Base-by-base conservation (phyloP, 257 asterid species). In the Nicotiana obtusifolia region DNA sequence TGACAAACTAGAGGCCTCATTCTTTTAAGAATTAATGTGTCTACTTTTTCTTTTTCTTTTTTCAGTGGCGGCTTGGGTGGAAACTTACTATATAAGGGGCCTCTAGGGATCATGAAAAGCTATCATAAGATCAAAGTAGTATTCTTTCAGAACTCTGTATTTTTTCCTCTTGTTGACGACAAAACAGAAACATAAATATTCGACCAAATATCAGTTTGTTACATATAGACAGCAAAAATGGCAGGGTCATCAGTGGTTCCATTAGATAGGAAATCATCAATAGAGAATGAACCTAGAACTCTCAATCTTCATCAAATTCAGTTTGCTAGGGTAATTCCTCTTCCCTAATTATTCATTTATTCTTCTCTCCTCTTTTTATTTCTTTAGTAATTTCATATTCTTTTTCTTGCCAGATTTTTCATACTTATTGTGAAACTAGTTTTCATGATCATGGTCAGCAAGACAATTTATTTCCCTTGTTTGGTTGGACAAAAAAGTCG, bases 201-300 rank as follows among this genome's bases (percentile, higher is more conserved):
- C 28, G 28, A 26, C 28, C 28, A 30, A 30, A 30, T 30, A 30
- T 30, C 31, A 26, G 28, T 64, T 64, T 14, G 56, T 11, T 19
- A 10, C 20, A 57, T 59, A 0, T 11, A 77, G 9, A 52, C 0
- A 35, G 66, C 22, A 33, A 15, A 35, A 64, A 83, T 83, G 86
- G 71, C 33, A 49, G 75, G 22, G 24, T 15, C 81, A 19, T 20
- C 84, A 10, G 10, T 81, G 81, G 76, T 77, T 61, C 35, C 54
- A 13, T 33, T 86, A 56, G 77, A 84, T 9, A 79, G 89, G 66
- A 80, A 37, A 24, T 86, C 89, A 20, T 86, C 89, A 3, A 86
- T 84, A 24, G 89, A 86, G 30, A 75, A 56, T 47, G 89, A 86
- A 54, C 89, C 87, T 22, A 78, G 82, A 16, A 86, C 89, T 28